Evolutionary conservation across 202 grass and related monocot species (phyloP), one percentile per base, ranked within the genome.

Genomic region (Panicum virgatum): DNA sequence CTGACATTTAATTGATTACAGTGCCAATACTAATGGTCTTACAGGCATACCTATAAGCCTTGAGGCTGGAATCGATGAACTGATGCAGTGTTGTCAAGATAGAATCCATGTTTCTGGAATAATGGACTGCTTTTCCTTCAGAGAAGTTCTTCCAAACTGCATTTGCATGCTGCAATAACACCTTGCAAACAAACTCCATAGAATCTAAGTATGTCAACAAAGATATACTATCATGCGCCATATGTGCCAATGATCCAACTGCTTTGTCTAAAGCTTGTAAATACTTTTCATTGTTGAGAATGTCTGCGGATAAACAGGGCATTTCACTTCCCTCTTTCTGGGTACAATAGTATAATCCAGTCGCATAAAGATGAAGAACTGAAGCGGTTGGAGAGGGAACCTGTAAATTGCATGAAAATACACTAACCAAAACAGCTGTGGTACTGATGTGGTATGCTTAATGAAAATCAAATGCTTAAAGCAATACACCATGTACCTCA

Each of bases 131-230:
- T 80, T 75, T 82, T 81, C 78, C 74, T 65, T 88, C 73, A 61
- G 73, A 85, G 37, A 94, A 92, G 59, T 59, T 45, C 51, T 83
- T 86, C 88, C 88, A 94, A 74, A 77, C 34, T 54, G 44, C n/a
- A 75, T 90, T 75, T 39, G 18, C 88, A 79, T 84, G 85, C 26
- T 81, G 86, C 64, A 85, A 45, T 29, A 93, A 60, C 45, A 90
- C 68, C 90, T 93, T 89, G 80, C 96, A 88, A 29, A 90, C 36
- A 84, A 86, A 93, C 34, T 90, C 90, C 38, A 98, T 83, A 12
- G 92, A 84, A 80, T 95, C 92, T 52, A 98, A 45, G 73, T 95
- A 98, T 46, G 88, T 70, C 57, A 87, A 22, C 46, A 82, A 78
- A 53, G 80, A 93, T 52, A 80, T 51, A 75, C 66, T 58, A 64